These are phyloP conservation scores for Arachis hypogaea DNA, from an alignment of 306 rosid genomes.

Conservation along the genomic window DNA sequence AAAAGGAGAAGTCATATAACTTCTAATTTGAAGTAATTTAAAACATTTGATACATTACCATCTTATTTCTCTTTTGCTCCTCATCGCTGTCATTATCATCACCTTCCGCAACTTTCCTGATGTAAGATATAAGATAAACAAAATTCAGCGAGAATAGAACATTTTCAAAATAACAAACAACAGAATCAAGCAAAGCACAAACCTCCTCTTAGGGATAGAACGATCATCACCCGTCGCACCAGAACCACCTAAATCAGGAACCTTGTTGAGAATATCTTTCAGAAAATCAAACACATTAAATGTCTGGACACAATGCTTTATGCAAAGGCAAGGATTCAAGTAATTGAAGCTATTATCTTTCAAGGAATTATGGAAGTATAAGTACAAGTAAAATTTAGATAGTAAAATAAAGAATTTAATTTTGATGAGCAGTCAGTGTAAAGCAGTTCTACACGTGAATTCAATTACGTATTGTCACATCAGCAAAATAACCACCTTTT, in stretches of 20 bases:
- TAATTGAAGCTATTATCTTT: slow-evolving; percentile 8
- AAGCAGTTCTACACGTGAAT: no score
- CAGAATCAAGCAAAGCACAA: slow-evolving; percentile 31
- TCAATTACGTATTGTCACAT: no score
- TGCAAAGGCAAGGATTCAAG: slow-evolving; percentile 42
- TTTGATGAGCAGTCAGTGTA: no score
- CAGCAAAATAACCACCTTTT: no score
- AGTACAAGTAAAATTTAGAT: no score
- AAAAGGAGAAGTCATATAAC: not conserved
- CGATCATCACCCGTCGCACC: slow-evolving; percentile 61
- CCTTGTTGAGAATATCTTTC: slow-evolving; percentile 76
- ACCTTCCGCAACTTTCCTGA: slow-evolving; percentile 66
- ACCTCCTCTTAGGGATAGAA: slow-evolving; percentile 69
- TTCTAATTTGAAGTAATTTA: not conserved
- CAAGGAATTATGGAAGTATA: no score
- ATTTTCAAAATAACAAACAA: slow-evolving; percentile 17
- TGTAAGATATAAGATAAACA: slow-evolving; percentile 31
- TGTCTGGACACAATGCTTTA: slow-evolving; percentile 76
- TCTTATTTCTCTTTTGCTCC: slow-evolving; percentile 56
- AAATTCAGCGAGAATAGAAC: slow-evolving; percentile 32
- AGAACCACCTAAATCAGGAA: slow-evolving; percentile 80
- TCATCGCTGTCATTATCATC: slow-evolving; percentile 60
- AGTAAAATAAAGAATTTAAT: no score
- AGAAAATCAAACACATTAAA: slow-evolving; percentile 77
- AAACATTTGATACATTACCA: slow-evolving; percentile 45